A percentile compares a stretch with the other conserved stretches of the same genome.
Conservation (phyloP, 1,139 yeast species). For the Pichia sp. region DNA sequence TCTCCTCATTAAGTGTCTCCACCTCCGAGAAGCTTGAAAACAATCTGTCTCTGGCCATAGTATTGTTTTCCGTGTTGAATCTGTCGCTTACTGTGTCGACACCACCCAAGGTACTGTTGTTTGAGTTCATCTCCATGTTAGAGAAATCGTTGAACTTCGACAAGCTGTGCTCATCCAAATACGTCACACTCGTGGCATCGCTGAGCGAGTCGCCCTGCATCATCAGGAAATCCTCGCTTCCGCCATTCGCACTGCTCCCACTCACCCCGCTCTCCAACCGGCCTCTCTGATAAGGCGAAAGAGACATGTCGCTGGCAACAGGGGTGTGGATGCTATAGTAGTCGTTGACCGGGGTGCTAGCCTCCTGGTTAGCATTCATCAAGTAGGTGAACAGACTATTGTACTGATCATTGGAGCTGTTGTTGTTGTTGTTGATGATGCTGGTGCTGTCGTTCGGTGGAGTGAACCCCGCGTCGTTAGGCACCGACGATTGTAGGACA, state of each 20-base stretch:
- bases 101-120: not conserved
- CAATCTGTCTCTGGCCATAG: not conserved
- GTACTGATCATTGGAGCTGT: not conserved
- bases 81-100: not conserved
- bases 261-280: not conserved
- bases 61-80: not conserved
- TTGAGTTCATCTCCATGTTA: not conserved
- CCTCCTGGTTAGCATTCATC: not conserved
- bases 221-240: not conserved
- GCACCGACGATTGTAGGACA: no score
- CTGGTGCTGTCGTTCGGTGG: not conserved
- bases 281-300: slow-evolving; percentile 10
- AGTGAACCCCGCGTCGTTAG: not conserved
- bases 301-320: slow-evolving; percentile 2
- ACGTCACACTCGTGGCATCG: not conserved
- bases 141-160: not conserved
- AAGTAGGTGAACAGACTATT: not conserved
- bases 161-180: not conserved
- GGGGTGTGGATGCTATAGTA: slow-evolving; percentile 7
- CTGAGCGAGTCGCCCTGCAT: not conserved
- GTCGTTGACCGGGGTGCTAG: not conserved
- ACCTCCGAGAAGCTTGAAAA: not conserved
- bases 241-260: not conserved
- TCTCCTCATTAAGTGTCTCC: not conserved
- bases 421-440: no score